Evolutionary conservation across 495 filamentous ascomycete species (phyloP), one percentile per base, ranked within the genome.

Genomic region (Penicillium paradoxum): DNA sequence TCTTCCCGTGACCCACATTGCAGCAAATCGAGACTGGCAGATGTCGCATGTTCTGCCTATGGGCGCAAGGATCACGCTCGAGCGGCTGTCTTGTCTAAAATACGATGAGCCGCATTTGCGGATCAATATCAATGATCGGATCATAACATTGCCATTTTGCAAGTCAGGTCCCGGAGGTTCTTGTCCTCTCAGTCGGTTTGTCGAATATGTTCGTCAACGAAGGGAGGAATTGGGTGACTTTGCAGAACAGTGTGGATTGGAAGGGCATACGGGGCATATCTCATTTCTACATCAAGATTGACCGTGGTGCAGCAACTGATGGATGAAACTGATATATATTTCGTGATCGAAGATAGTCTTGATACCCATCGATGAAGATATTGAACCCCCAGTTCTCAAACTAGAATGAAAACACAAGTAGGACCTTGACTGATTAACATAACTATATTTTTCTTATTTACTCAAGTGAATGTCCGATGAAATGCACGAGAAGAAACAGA

Each of bases 81-180:
- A 85, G 56, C 67, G 81, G 4, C 66, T 83, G 25, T 57, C 55
- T 9, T 82, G 80, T 50, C 43, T 63, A 9, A 37, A 46, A 5
- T 55, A 55, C 0, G 47, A 60, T 14, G 50, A 60, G 3, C 27
- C 57, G 6, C 83, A 70, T 40, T 60, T 85, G n/a, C 72, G 82
- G 17, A 57, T 83, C 38, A 82, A 80, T 45, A 73, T 83, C 53
- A 83, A 82, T 61, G 81, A 84, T 54, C 76, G 74, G 38, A 76
- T 82, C 46, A 71, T 80, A 19, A 70, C 75, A 13, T 48, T 84
- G 8, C 73, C 77, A 1, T 73, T 66, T 4, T 84, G 81, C 54
- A 57, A 62, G 8, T 65, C 64, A 29, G 81, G 81, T 0, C 80
- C 79, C 19, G 79, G 80, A 13, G 49, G 56, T 2, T 81, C 77